Percentiles rank a stretch among this genome's conserved stretches.
Evolutionary conservation across 2,329 filamentous ascomycete genomes (phyloP).

Genomic region (Stagonosporopsis cucurbitacearum): DNA sequence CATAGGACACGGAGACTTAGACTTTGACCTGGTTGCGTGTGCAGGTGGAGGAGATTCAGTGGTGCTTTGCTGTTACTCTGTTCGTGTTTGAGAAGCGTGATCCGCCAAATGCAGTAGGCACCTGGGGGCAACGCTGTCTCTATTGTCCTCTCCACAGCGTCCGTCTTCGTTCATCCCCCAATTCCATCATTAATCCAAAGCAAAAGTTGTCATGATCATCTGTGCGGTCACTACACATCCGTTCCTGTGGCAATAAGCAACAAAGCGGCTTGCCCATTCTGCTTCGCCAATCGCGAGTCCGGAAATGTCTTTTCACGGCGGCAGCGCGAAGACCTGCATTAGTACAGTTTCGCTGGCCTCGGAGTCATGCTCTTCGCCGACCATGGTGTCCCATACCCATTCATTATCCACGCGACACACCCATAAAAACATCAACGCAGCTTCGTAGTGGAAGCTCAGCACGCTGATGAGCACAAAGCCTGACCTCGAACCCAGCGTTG

Average conservation of each 20-base stretch:
- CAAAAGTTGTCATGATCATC: neutral
- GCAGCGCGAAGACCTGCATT: conserved; percentile 3
- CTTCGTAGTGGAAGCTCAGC: conserved; percentile 3
- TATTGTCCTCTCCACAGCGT: neutral
- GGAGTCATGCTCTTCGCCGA: conserved; percentile 2
- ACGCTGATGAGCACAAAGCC: conserved; percentile 13
- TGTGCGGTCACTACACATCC: conserved; percentile 1
- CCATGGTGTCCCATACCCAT: conserved; percentile 1
- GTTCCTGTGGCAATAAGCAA: conserved; percentile 7
- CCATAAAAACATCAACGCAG: neutral
- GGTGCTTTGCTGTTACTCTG: neutral
- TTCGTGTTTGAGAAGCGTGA: neutral
- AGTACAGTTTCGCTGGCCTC: neutral
- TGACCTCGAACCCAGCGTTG: conserved; percentile 7
- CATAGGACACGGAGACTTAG: neutral
- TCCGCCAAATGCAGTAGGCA: neutral
- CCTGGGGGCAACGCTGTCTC: neutral
- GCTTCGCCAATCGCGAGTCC: conserved; percentile 3
- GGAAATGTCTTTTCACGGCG: conserved; percentile 5
- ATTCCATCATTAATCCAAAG: neutral
- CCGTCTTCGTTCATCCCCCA: neutral
- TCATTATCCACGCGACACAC: neutral
- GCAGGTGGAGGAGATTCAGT: neutral
- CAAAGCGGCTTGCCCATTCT: neutral
- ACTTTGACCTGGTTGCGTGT: neutral